Conservation (phyloP, 2,329 filamentous ascomycete genomes). For the Aspergillaceae sp. region DNA sequence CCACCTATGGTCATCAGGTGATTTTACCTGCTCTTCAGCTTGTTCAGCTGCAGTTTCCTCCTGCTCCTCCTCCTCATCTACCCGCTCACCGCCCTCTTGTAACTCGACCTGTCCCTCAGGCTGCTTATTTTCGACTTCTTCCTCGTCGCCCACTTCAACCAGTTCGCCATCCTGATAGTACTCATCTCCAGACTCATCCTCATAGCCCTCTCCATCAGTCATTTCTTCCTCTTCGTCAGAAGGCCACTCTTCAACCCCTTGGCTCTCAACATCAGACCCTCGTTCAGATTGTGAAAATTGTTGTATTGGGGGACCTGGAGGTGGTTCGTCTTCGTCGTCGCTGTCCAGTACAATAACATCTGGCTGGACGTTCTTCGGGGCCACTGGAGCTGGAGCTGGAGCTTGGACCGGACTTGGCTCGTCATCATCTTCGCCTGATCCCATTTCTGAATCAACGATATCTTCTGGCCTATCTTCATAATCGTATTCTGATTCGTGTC, state of each 20-base stretch:
- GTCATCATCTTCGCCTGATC: constrained; percentile 4
- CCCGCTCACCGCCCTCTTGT: not conserved
- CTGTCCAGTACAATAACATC: constrained; percentile 37
- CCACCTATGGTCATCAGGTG: not conserved
- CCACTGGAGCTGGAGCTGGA: constrained; percentile 2
- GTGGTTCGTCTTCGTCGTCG: constrained; percentile 33
- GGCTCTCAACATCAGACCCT: not conserved
- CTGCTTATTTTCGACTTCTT: not conserved
- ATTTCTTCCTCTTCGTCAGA: constrained; percentile 2
- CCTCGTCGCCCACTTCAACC: not conserved
- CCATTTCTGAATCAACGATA: constrained; percentile 9
- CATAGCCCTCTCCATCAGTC: not conserved
- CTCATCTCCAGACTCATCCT: not conserved
- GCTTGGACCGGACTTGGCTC: not conserved
- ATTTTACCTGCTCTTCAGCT: no score
- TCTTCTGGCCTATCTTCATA: constrained; percentile 10
- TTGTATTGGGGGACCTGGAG: not conserved
- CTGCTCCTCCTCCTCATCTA: not conserved
- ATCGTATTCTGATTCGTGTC: constrained; percentile 9
- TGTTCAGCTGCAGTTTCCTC: not conserved
- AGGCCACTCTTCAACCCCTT: not conserved
- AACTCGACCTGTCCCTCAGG: not conserved
- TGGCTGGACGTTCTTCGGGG: constrained; percentile 12
- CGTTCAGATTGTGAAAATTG: not conserved
- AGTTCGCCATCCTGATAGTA: not conserved